Evolutionary conservation across 495 filamentous ascomycete genomes (phyloP).

Genomic region (Hypoxylon lenormandii): DNA sequence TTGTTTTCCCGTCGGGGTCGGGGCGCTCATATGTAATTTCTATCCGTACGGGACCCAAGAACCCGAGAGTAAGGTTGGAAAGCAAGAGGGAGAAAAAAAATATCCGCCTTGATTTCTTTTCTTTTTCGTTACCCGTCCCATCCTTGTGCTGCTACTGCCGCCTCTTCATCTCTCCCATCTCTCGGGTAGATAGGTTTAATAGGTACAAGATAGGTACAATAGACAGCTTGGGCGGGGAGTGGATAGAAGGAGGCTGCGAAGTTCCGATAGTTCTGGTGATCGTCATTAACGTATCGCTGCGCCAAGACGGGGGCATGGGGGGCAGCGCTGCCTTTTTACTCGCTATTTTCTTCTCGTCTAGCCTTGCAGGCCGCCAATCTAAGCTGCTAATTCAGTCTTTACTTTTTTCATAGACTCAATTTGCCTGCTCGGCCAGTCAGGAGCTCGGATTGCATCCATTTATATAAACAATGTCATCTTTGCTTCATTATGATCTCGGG

Average conservation of each 20-base stretch:
- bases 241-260: constrained; percentile 42
- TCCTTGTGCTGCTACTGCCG: neutral
- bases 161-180: constrained; percentile 4
- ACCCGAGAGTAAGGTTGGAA: constrained; percentile 4
- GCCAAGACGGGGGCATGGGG: constrained; percentile 39
- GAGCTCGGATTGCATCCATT: neutral
- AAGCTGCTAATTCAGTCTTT: neutral
- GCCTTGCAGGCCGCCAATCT: neutral
- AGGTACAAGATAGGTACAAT: constrained; percentile 35
- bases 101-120: constrained; percentile 15
- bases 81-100: too few relatives aligned
- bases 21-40: neutral
- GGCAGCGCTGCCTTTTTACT: constrained; percentile 7
- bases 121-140: constrained; percentile 13
- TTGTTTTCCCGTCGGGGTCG: neutral
- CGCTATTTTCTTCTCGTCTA: too few relatives aligned
- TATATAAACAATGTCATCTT: constrained; percentile 12
- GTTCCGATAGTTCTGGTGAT: constrained; percentile 53
- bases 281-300: constrained; percentile 48
- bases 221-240: constrained; percentile 22
- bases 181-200: neutral
- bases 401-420: neutral
- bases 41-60: neutral
- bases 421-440: neutral
- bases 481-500: neutral